phyloP scores from a whole-genome alignment of 1,139 yeast species.

The Nematodospora anomalae region DNA sequence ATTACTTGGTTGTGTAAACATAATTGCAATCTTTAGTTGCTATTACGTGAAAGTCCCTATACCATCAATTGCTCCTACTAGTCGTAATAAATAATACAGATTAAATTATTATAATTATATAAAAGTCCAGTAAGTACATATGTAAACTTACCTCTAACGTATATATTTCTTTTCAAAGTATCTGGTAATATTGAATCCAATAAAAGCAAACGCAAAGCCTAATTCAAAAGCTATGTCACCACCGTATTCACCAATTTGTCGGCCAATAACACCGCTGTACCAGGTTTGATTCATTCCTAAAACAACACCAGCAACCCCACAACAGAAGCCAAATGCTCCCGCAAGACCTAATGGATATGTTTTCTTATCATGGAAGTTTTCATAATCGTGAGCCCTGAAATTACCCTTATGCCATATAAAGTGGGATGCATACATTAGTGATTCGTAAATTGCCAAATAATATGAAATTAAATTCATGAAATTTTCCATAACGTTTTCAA shows the following conservation, averaged over 20 bases:
- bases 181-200: slow-evolving; percentile 61
- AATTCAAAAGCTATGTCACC: slow-evolving; percentile 91
- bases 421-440: slow-evolving; percentile 74
- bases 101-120: too few species aligned
- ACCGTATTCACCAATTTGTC: slow-evolving; percentile 61
- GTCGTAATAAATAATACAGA: too few species aligned
- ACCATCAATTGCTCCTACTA: too few species aligned
- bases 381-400: slow-evolving; percentile 59
- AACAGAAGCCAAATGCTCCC: slow-evolving; percentile 73
- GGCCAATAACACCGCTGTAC: slow-evolving; percentile 73
- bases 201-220: slow-evolving; percentile 66
- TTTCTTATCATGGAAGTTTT: slow-evolving; percentile 54
- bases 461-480: slow-evolving; percentile 90
- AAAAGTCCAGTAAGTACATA: too few species aligned
- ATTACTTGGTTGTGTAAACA: too few species aligned
- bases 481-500: slow-evolving; percentile 70
- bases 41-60: too few species aligned
- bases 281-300: slow-evolving; percentile 85
- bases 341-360: slow-evolving; percentile 75
- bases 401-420: slow-evolving; percentile 69
- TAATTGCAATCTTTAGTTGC: too few species aligned
- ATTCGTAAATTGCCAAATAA: slow-evolving; percentile 84
- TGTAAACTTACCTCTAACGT: too few species aligned
- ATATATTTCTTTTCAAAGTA: slow-evolving; percentile 69
- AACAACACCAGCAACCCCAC: slow-evolving; percentile 84